These are phyloP conservation scores for Penicillium verhagenii DNA, from an alignment of 495 filamentous ascomycete genomes.

Conservation along the genomic window DNA sequence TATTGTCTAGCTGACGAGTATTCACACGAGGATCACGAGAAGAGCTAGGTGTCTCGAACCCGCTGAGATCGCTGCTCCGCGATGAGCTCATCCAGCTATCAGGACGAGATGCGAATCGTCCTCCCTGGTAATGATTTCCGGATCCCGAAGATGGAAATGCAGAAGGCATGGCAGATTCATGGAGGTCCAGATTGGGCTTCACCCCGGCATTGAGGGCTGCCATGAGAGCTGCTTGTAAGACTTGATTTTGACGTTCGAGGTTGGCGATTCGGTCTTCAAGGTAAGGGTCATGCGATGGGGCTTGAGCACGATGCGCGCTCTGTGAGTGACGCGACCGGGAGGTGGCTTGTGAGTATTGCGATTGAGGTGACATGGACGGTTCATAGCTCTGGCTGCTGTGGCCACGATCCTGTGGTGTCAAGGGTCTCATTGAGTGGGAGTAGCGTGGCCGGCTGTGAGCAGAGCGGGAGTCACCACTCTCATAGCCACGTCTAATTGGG, in stretches of 20 bases:
- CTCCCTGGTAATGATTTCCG: constrained; percentile 11
- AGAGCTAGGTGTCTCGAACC: constrained; percentile 18
- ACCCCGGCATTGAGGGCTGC: constrained; percentile 39
- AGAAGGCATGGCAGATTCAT: constrained; percentile 21
- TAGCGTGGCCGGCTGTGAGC: constrained; percentile 11
- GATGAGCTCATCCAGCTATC: constrained; percentile 38
- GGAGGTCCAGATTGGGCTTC: constrained; percentile 28
- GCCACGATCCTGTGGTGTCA: constrained; percentile 28
- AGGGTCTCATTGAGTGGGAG: constrained; percentile 9
- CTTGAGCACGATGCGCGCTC: constrained; percentile 13
- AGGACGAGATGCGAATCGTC: constrained; percentile 22
- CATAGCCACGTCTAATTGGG: constrained; percentile 15
- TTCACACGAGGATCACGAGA: constrained; percentile 21
- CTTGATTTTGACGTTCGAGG: constrained; percentile 45
- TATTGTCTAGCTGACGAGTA: constrained; percentile 35
- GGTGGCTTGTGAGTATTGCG: constrained; percentile 24
- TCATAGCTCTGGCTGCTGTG: constrained; percentile 20
- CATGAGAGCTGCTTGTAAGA: constrained; percentile 46
- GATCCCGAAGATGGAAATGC: constrained; percentile 5
- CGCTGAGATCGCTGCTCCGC: constrained; percentile 28
- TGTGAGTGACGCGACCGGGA: constrained; percentile 25
- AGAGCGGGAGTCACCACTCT: constrained; percentile 9
- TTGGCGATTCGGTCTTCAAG: constrained; percentile 42
- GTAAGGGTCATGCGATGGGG: constrained; percentile 9
- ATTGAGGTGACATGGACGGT: constrained; percentile 22